These are phyloP conservation scores for Umbelopsis vinacea DNA, from an alignment of 192 early-diverging fungal genomes.

Conservation along the genomic window DNA sequence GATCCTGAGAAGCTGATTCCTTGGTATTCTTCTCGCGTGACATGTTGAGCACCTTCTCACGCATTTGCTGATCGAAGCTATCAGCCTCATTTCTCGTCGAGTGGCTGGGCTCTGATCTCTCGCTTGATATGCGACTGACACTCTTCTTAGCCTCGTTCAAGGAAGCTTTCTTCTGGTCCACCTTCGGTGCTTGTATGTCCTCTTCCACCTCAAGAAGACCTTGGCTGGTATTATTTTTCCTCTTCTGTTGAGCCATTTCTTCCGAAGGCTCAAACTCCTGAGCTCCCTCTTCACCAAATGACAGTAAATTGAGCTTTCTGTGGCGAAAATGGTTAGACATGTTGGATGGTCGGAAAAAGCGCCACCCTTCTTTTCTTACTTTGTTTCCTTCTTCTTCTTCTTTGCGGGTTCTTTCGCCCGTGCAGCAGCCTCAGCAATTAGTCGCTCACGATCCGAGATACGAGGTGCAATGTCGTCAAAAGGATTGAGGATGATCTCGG, in stretches of 20 bases:
- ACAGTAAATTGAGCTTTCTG: slow-evolving; percentile 79
- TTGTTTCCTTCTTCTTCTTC: slow-evolving; percentile 64
- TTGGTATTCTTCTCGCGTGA: slow-evolving; percentile 36
- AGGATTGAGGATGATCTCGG: slow-evolving; percentile 82
- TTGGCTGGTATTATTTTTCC: slow-evolving; percentile 76
- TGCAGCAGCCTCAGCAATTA: slow-evolving; percentile 25
- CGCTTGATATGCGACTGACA: neutral
- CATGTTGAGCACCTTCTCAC: slow-evolving; percentile 39
- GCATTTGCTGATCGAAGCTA: slow-evolving; percentile 50
- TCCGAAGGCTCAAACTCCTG: slow-evolving; percentile 55
- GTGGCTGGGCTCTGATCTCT: slow-evolving; percentile 1
- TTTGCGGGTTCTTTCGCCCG: slow-evolving; percentile 46
- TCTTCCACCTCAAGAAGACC: slow-evolving; percentile 62
- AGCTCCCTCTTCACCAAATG: slow-evolving; percentile 84
- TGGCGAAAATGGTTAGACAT: neutral
- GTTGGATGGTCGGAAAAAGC: neutral
- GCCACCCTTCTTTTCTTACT: slow-evolving; percentile 41
- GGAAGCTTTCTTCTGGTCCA: neutral
- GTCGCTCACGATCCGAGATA: slow-evolving; percentile 45
- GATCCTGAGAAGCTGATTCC: slow-evolving; percentile 20
- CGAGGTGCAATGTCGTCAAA: slow-evolving; percentile 91
- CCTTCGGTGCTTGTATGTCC: neutral
- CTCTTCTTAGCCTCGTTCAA: neutral
- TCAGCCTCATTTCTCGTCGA: slow-evolving; percentile 35
- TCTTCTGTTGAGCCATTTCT: slow-evolving; percentile 19